A percentile compares a stretch with the other conserved stretches of the same genome.
Conservation (phyloP, 2,329 filamentous ascomycete genomes). For the Exophiala bonariae region DNA sequence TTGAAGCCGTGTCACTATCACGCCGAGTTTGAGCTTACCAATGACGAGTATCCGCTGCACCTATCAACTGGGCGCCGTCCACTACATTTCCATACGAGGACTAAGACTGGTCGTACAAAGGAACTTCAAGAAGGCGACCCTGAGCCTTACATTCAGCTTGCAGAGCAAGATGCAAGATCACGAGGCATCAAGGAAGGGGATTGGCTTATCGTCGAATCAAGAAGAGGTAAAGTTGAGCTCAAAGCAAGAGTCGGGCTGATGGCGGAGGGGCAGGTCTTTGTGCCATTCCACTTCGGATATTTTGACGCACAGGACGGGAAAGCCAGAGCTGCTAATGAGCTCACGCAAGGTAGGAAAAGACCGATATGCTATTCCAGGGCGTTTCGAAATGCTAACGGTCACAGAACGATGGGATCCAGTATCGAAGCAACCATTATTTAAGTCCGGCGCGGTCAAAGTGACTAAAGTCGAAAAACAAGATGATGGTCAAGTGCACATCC, state of each 20-base stretch:
- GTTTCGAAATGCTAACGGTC: neutral
- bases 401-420: slow-evolving; percentile 36
- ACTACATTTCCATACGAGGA: slow-evolving; percentile 39
- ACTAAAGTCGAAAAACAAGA: slow-evolving; percentile 30
- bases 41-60: slow-evolving; percentile 35
- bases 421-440: slow-evolving; percentile 41
- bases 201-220: slow-evolving; percentile 33
- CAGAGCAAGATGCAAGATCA: slow-evolving; percentile 31
- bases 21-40: slow-evolving; percentile 31
- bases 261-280: slow-evolving; percentile 35
- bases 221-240: slow-evolving; percentile 34
- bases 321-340: slow-evolving; percentile 38
- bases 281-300: slow-evolving; percentile 43
- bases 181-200: slow-evolving; percentile 32
- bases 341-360: slow-evolving; percentile 34
- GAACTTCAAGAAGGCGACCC: slow-evolving; percentile 33
- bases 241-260: slow-evolving; percentile 33
- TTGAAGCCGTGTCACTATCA: slow-evolving; percentile 36
- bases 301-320: slow-evolving; percentile 36
- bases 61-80: slow-evolving; percentile 37
- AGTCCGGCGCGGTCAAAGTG: slow-evolving; percentile 37
- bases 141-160: slow-evolving; percentile 34
- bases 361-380: neutral
- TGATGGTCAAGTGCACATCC: slow-evolving; percentile 17
- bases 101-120: slow-evolving; percentile 36